Evolutionary conservation across 2,329 filamentous ascomycete species (phyloP), one percentile per base, ranked within the genome.

Genomic region (Cercospora citrullina): DNA sequence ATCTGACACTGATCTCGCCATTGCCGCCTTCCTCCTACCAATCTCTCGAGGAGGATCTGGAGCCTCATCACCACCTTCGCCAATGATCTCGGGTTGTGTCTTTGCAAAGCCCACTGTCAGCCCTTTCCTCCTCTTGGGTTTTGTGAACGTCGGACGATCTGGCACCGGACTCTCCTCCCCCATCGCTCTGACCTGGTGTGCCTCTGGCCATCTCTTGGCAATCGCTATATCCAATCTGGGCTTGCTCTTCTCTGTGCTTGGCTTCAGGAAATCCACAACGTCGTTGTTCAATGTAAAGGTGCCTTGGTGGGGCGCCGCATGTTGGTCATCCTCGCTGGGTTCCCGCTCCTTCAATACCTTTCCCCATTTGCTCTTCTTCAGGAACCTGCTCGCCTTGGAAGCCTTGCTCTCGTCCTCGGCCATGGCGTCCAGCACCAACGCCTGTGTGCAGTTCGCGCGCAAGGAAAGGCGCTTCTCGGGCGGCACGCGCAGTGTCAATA

Each of bases 21-120:
- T 65, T 28, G 64, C 70, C 8, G 72, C 77, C 78, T 86, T 89
- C 70, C 81, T 83, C 76, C 83, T 85, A 5, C 88, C 89, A 64
- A 97, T 90, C 76, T 95, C 91, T 21, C 88, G 83, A 1, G 89
- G 87, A 1, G 91, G 91, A 8, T 86, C 82, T 64, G 91, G 89
- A 64, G 91, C 90, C 78, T 97, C 93, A 75, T 97, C 94, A 36
- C 94, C 94, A 67, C 94, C 94, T 79, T 94, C 90, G 58, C 94
- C 94, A 75, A 98, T 97, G 69, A 97, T 80, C 58, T 93, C 90
- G 6, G 94, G 93, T 64, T 86, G 84, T 9, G 85, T 86, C 72
- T 91, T 88, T 63, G 86, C 86, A 75, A 97, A 97, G 65, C 85
- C 87, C 39, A 97, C 94, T 4, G 83, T 83, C 69, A 95, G 82